Percentiles rank a stretch among this genome's conserved stretches.
Evolutionary conservation across 768 basidiomycete species (phyloP).

Genomic region (Leccinum rimulosum): DNA sequence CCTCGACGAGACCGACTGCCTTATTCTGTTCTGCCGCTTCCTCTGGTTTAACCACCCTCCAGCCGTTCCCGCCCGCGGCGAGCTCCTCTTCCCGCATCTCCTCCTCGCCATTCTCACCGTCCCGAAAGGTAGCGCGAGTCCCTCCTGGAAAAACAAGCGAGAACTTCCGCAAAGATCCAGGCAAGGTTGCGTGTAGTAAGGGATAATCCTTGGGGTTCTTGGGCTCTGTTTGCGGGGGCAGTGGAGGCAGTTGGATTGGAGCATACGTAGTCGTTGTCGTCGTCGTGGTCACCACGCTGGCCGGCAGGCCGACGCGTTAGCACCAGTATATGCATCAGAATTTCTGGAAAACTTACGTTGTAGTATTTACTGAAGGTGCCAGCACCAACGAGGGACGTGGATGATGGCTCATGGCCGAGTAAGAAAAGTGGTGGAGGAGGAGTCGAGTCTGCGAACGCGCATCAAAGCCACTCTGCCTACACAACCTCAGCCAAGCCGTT

Average conservation of each 20-base stretch:
- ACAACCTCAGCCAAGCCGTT: constrained; percentile 28
- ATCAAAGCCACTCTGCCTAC: constrained; percentile 34
- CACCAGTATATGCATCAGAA: constrained; percentile 2
- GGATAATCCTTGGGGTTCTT: constrained; percentile 82
- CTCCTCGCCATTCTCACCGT: constrained; percentile 59
- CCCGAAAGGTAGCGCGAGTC: constrained; percentile 74
- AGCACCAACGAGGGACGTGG: constrained; percentile 68
- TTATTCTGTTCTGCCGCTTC: constrained; percentile 48
- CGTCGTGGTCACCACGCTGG: constrained; percentile 86
- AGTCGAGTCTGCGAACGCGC: constrained; percentile 27
- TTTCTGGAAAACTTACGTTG: constrained; percentile 54
- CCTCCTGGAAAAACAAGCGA: constrained; percentile 81
- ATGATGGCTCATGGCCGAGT: constrained; percentile 54
- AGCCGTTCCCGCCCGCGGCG: constrained; percentile 61
- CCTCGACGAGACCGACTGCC: constrained; percentile 69
- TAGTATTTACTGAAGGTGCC: constrained; percentile 81
- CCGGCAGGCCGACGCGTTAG: constrained; percentile 25
- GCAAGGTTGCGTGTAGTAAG: constrained; percentile 71
- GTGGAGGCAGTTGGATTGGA: constrained; percentile 76
- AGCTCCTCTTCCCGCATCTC: constrained; percentile 74
- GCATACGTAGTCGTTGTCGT: constrained; percentile 88
- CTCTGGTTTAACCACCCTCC: constrained; percentile 73
- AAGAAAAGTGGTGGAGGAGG: constrained; percentile 27
- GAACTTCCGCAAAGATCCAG: constrained; percentile 68
- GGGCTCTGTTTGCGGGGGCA: constrained; percentile 68